phyloP scores from a whole-genome alignment of 2,329 filamentous ascomycete species.

The Penicillium palitans region DNA sequence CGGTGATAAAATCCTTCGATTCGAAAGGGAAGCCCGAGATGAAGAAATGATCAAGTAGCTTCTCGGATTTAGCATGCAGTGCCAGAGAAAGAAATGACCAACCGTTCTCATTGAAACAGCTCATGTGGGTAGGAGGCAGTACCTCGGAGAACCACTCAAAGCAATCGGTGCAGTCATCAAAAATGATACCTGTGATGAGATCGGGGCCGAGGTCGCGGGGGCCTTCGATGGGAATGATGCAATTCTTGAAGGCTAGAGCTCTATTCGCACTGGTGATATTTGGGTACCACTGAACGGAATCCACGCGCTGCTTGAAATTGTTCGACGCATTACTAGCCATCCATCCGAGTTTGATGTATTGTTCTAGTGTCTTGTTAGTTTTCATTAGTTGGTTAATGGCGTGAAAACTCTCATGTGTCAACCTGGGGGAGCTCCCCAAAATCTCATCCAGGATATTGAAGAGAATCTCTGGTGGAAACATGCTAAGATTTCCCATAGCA shows the following conservation, averaged over 20 bases:
- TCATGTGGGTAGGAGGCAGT: background rate
- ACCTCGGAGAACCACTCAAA: slow-evolving; percentile 9
- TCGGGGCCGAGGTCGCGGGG: background rate
- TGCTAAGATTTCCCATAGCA: slow-evolving; percentile 6
- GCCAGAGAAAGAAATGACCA: slow-evolving; percentile 18
- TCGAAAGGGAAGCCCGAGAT: background rate
- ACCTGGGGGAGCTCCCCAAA: background rate
- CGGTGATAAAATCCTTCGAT: background rate
- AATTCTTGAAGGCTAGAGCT: background rate
- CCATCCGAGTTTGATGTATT: background rate
- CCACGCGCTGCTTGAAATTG: background rate
- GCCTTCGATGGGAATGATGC: background rate
- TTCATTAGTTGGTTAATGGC: background rate
- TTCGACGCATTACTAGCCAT: background rate
- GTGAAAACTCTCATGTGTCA: slow-evolving; percentile 12
- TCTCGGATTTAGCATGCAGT: background rate
- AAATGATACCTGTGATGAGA: slow-evolving; percentile 12
- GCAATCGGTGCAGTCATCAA: slow-evolving; percentile 16
- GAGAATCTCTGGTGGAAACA: slow-evolving; percentile 11
- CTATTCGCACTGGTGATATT: background rate
- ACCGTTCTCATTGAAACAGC: slow-evolving; percentile 15
- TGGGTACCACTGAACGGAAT: background rate
- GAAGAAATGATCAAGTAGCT: background rate
- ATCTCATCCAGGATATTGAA: slow-evolving; percentile 11
- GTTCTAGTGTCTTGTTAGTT: background rate